Base-by-base conservation (phyloP, 2,329 filamentous ascomycete species). In the Cladophialophora exuberans region DNA sequence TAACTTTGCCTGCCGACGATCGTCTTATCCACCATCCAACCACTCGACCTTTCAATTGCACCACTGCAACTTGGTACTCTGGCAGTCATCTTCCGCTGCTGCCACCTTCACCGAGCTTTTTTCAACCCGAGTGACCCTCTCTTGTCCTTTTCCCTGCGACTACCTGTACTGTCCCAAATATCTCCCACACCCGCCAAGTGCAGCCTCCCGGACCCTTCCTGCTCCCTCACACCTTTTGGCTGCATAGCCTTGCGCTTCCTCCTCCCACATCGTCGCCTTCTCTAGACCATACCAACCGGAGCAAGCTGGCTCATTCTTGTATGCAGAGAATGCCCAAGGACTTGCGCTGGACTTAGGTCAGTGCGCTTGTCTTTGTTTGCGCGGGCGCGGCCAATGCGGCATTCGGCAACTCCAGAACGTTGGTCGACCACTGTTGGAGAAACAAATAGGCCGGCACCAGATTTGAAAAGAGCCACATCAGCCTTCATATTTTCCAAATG, bases 381-480 rank as follows among this genome's bases (percentile, higher is more conserved):
- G 31, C 30, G 13, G 33, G 31, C 20, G 36, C 44, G 47, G 50
- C 57, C 53, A 56, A 60, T 60, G 57, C 53, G 54, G 31, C 15
- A 41, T 57, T 57, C 45, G 50, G 36, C 57, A 38, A 52, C 48
- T 49, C 49, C 45, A 46, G 38, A 53, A 53, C 43, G 28, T 38
- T 13, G 48, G 50, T 52, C 47, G 38, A 57, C 30, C 44, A 52
- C 36, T 33, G 39, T 50, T 57, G 39, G 35, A 43, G 52, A 44
- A 54, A 52, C 56, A 56, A 53, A 25, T 38, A 39, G 25, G 48
- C 43, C 43, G 11, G 26, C 18, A 36, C 38, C 35, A 17, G 28
- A 18, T 10, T 22, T 15, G n/a, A 9, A 11, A 43, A 28, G 26
- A 48, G 10, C 25, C 18, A 31, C 22, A 15, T 42, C 13, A 31